Evolutionary conservation across 495 filamentous ascomycete genomes (phyloP), one percentile per base, ranked within the genome.

Genomic region (Trichoderma reesei): DNA sequence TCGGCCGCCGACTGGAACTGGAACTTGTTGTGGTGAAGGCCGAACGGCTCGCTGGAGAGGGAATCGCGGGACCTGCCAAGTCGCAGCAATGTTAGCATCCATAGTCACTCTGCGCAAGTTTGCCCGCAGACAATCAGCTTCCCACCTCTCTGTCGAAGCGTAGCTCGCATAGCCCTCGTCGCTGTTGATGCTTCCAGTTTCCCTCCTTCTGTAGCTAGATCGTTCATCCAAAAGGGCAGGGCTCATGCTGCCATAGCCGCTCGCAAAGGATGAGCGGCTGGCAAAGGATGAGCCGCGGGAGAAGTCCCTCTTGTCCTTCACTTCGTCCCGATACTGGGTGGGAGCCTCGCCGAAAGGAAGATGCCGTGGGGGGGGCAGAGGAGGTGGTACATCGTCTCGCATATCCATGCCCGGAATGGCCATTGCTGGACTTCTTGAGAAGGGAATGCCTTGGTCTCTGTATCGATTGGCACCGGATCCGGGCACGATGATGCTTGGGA

Each of bases 1-100:
- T 89, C 85, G 16, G 83, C 87, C 8, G 82, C 84, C 33, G 71
- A 71, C 64, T 80, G 84, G 70, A 78, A 76, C 78, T 88, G 76
- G 36, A 73, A 81, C 63, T 77, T 74, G 64, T 79, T 71, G 62
- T 82, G 79, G 61, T 72, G 73, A 63, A 73, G 73, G 68, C 75
- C 68, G 59, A 76, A 67, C 9, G 44, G 44, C 66, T 76, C 41
- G 59, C 72, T 68, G 6, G 70, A 63, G 11, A 72, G 67, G 9
- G 66, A 69, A 16, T 68, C 61, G 10, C 59, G 72, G 63, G 59
- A 72, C 70, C 65, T 74, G 72, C 65, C 68, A 36, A 26, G 10
- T 33, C 20, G 14, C 31, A 16, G 13, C 26, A 56, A 56, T 18
- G 26, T 56, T 56, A 56, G 51, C 11, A 1, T 38, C 62, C 67